Base-by-base conservation (phyloP, 1,139 yeast species). In the Candida albicans region DNA sequence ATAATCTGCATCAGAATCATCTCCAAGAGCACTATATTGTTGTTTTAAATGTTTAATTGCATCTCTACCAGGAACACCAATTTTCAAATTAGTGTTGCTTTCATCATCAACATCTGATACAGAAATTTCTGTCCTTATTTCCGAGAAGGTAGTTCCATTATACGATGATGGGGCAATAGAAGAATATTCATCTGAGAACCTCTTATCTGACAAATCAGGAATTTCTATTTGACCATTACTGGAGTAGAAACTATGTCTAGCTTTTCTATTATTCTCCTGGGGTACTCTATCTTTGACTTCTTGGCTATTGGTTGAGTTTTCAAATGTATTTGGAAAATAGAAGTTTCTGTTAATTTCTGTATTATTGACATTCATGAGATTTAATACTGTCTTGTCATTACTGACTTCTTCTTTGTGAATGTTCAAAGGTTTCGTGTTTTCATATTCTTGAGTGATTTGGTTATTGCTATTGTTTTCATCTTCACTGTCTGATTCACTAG, bases 191-290 rank as follows among this genome's bases (percentile, higher is more conserved):
- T 54, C 55, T 18, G 48, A 40, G 14, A 54, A 46, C 8, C 54
- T 48, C 7, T 58, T 57, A 43, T 62, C 65, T 40, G 61, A 55
- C 32, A 70, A 59, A 40, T 71, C 72, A 0, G 79, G 78, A 22
- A 73, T 73, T 46, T 71, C 75, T 29, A 73, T 73, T 45, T 71
- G 75, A 1, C 77, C 77, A 1, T 58, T 43, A 3, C 52, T 49
- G 1, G 69, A 59, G 30, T 58, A 51, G 44, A 56, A 65, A 42
- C 68, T 65, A 40, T 48, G 43, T 39, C 66, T 55, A 1, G 68
- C 55, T 39, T 47, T 52, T 7, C 53, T 50, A 24, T 50, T 39
- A 25, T 46, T 49, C 3, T 28, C 37, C 11, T 37, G 10, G 8
- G 29, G 15, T 1, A 33, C 37, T 26, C 35, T 42, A 10, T 27